phyloP scores from a whole-genome alignment of 495 filamentous ascomycete species.

The Pyrenula aspistea region DNA sequence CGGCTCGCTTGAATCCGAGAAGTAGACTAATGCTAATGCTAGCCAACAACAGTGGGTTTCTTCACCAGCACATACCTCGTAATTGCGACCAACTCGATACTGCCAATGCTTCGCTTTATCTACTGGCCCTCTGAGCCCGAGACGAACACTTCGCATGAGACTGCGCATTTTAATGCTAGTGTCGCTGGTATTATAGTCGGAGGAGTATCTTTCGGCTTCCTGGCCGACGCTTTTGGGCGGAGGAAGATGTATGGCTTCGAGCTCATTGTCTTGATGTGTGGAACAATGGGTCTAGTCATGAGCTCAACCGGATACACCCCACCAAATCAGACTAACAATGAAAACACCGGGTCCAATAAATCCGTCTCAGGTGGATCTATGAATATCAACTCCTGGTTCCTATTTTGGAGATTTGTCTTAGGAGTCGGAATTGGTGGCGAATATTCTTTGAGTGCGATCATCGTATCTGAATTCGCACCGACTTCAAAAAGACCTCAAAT shows the following conservation, averaged over 20 bases:
- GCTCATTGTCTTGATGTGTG: conserved; percentile 36
- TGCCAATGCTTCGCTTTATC: conserved; percentile 38
- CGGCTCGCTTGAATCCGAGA: background rate
- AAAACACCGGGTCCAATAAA: background rate
- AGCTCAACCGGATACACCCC: conserved; percentile 11
- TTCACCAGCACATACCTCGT: conserved; percentile 50
- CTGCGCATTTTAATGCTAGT: conserved; percentile 35
- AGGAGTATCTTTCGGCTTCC: conserved; percentile 39
- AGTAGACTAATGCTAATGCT: background rate
- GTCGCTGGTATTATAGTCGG: conserved; percentile 39
- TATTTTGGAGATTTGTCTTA: conserved; percentile 34
- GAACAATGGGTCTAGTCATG: conserved; percentile 30
- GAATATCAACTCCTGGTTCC: conserved; percentile 33
- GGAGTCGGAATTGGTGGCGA: conserved; percentile 40
- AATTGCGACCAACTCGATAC: conserved; percentile 41
- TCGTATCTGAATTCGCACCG: conserved; percentile 41
- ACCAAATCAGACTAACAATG: background rate
- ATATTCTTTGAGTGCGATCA: conserved; percentile 45
- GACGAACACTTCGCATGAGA: conserved; percentile 10
- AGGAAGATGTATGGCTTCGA: conserved; percentile 43
- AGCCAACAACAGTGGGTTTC: conserved; percentile 29
- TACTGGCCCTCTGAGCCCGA: conserved; percentile 31
- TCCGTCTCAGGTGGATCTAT: conserved; percentile 29
- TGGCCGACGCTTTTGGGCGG: conserved; percentile 42
- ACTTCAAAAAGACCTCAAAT: conserved; percentile 46